Evolutionary conservation across 2,329 filamentous ascomycete species (phyloP).

Genomic region (Cercospora canescens): DNA sequence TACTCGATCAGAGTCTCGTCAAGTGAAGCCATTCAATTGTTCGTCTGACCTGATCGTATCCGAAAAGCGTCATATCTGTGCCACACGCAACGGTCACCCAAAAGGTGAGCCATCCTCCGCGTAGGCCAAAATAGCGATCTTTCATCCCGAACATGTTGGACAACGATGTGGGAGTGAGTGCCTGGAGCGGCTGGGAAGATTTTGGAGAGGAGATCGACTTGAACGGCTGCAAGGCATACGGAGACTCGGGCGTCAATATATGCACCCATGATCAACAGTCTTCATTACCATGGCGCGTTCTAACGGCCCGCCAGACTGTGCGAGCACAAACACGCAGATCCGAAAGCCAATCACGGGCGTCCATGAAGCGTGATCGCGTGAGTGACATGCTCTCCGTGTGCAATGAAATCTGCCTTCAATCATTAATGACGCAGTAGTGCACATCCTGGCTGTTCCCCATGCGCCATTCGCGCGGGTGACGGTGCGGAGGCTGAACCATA

Average conservation of each 20-base stretch:
- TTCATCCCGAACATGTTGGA: conserved; percentile 23
- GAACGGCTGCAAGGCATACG: conserved; percentile 1
- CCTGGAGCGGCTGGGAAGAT: not conserved
- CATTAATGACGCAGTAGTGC: conserved; percentile 12
- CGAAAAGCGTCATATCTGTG: conserved; percentile 47
- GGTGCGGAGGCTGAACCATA: conserved; percentile 12
- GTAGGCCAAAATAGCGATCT: conserved; percentile 54
- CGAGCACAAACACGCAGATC: not conserved
- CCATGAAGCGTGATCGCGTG: not conserved
- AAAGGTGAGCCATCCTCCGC: conserved; percentile 57
- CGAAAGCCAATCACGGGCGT: conserved; percentile 1
- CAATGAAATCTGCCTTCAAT: conserved; percentile 1
- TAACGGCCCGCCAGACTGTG: not conserved
- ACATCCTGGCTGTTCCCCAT: conserved; percentile 11
- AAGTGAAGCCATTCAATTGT: not conserved
- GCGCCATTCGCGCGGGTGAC: conserved; percentile 12
- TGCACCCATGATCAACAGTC: conserved; percentile 1
- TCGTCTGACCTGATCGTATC: conserved; percentile 26
- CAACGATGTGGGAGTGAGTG: not conserved
- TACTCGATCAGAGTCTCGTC: not conserved
- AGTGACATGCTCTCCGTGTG: not conserved
- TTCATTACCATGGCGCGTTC: not conserved
- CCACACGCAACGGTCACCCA: conserved; percentile 37
- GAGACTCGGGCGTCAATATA: not conserved
- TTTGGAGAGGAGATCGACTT: not conserved